A percentile compares a stretch with the other conserved stretches of the same genome.
Evolutionary conservation across 371 early-diverging fungal species (phyloP).

Genomic region (Zychaea mexicana): DNA sequence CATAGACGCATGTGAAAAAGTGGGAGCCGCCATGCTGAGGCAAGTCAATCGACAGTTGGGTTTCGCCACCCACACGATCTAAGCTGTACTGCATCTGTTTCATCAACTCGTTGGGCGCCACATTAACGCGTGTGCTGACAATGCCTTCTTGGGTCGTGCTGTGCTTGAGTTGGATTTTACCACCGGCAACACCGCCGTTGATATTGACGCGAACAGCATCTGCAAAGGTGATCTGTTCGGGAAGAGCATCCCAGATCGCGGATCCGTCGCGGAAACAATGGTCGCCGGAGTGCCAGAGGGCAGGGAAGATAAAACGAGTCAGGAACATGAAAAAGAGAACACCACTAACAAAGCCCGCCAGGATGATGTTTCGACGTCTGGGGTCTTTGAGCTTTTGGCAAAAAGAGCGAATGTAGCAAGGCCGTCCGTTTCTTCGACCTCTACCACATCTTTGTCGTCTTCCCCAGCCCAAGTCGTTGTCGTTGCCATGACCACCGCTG

Average conservation of each 20-base stretch:
- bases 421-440: background rate
- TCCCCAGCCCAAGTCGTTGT: background rate
- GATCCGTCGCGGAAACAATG: background rate
- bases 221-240: background rate
- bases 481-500: background rate
- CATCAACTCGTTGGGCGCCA: background rate
- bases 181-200: background rate
- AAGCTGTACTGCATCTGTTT: background rate
- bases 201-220: background rate
- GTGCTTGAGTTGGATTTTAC: background rate
- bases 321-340: background rate
- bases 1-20: background rate
- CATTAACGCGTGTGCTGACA: background rate
- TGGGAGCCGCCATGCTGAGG: background rate
- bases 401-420: background rate
- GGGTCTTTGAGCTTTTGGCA: background rate
- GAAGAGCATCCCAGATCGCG: background rate
- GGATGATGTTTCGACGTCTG: too few relatives aligned
- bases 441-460: background rate
- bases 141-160: background rate
- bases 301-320: background rate
- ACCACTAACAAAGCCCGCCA: background rate
- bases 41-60: background rate
- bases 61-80: background rate
- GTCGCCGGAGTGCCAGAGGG: background rate